Percentiles rank a stretch among this genome's conserved stretches.
These are phyloP conservation scores for Asterionellopsis glacialis DNA, from an alignment of 108 stramenopile species.

Conservation along the genomic window DNA sequence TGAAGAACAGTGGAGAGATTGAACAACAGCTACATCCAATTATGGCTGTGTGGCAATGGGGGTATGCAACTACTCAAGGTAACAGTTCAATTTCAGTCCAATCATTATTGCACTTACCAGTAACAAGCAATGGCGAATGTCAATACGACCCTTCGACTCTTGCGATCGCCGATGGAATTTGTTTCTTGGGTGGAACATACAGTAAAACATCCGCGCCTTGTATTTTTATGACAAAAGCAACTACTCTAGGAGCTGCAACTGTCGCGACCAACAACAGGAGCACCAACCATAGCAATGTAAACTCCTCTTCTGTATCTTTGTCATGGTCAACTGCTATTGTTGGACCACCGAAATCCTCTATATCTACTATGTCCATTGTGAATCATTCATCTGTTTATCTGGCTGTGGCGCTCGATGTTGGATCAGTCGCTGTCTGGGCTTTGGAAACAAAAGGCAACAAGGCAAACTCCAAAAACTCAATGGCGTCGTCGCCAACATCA, in stretches of 20 bases:
- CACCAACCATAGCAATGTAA: no score
- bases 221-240: conserved; percentile 71
- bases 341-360: conserved; percentile 23
- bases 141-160: conserved; percentile 53
- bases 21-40: conserved; percentile 36
- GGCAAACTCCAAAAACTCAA: conserved; percentile 20
- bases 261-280: no score
- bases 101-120: conserved; percentile 52
- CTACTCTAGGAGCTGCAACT: not conserved
- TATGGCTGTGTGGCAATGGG: conserved; percentile 83
- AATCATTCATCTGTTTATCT: conserved; percentile 21
- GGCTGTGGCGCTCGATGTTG: conserved; percentile 71
- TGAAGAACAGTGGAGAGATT: conserved; percentile 6
- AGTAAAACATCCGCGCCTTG: conserved; percentile 38
- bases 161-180: conserved; percentile 58
- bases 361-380: conserved; percentile 37
- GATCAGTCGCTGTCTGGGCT: conserved; percentile 63
- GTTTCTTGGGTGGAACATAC: conserved; percentile 65
- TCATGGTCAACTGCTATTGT: conserved; percentile 70
- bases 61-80: conserved; percentile 31
- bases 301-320: conserved; percentile 50
- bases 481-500: conserved; percentile 48
- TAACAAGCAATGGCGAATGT: conserved; percentile 31
- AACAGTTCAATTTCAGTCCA: conserved; percentile 36
- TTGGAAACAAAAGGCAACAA: conserved; percentile 43